Evolutionary conservation across 805 yeast genomes (phyloP).

Genomic region (Zygoascus biomembranicola): DNA sequence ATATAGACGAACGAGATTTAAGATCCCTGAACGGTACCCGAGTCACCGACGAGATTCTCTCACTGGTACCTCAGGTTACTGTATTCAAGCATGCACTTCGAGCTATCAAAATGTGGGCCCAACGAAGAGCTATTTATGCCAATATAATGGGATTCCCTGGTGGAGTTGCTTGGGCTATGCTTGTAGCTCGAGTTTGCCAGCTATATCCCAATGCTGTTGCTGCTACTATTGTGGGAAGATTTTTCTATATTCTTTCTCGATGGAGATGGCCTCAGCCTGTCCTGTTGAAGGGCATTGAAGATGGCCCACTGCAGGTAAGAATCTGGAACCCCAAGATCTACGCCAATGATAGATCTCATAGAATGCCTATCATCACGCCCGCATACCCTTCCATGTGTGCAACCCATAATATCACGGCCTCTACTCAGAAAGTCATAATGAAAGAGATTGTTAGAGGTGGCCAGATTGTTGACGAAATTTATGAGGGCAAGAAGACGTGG

Average conservation of each 20-base stretch:
- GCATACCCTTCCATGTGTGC: conserved; percentile 99
- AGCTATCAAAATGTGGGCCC: conserved; percentile 95
- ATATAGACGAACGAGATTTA: conserved; percentile 84
- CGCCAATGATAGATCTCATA: conserved; percentile 79
- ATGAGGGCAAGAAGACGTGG: conserved; percentile 61
- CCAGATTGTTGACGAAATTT: conserved; percentile 60
- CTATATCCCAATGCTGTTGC: conserved; percentile 93
- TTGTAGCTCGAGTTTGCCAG: conserved; percentile 96
- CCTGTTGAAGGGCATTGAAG: conserved; percentile 83
- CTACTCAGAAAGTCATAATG: conserved; percentile 77
- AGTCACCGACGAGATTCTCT: conserved; percentile 90
- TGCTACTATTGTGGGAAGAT: conserved; percentile 81
- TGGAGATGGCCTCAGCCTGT: conserved; percentile 99
- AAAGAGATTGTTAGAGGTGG: conserved; percentile 74
- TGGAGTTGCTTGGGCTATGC: conserved; percentile 99
- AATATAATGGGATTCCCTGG: conserved; percentile 97
- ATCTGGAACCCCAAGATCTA: conserved; percentile 95
- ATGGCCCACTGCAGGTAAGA: conserved; percentile 91
- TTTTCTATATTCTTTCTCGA: conserved; percentile 73
- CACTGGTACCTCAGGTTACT: conserved; percentile 83
- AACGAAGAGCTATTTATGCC: conserved; percentile 86
- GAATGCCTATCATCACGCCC: conserved; percentile 98
- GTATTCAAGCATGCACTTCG: conserved; percentile 89
- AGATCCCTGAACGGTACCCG: conserved; percentile 92
- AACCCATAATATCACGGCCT: conserved; percentile 85